Evolutionary conservation across 2,329 filamentous ascomycete species (phyloP), one percentile per base, ranked within the genome.

Genomic region (Diplodia intermedia): DNA sequence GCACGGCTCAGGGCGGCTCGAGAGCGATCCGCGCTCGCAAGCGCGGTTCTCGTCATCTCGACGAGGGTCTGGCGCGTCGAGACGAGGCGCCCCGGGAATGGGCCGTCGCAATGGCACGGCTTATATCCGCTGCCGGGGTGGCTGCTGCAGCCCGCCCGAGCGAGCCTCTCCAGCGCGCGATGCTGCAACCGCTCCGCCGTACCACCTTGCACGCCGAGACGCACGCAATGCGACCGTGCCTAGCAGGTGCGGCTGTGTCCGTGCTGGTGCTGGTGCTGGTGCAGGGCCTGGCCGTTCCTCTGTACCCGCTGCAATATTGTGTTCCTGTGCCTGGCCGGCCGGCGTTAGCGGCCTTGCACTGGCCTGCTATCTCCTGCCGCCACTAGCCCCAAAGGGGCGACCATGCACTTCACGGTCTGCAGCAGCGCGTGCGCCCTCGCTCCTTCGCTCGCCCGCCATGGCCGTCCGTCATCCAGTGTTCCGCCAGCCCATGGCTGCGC

Each of bases 251-350:
- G 49, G 11, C 49, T 12, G 49, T 15, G 49, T 20, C 49, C 20
- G 49, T 23, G 49, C 11, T 23, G n/a, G 49, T 29, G 52, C 29
- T 29, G 14, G 52, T 31, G 36, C 5, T 12, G 36, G 36, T 38
- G 36, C 52, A 8, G 26, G 26, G 12, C 26, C 26, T 29, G 14
- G 52, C 50, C 29, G 53, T 33, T 26, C 38, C 20, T 53, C 14
- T 53, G 54, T 23, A 20, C 54, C n/a, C 54, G 54, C 54, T 36
- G 54, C 54, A 56, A 33, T 33, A 49, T 33, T 18, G 18, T 47
- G 55, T 50, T 56, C 54, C 57, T 62, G 57, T 62, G 60, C 60
- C 60, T 63, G 60, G 60, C n/a, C 60, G 43, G 60, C 60, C 43
- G 60, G 60, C 60, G 29, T 63, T 52, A 63, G 60, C 60, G 57